A percentile compares a stretch with the other conserved stretches of the same genome.
Evolutionary conservation across 352 stramenopile genomes (phyloP).

Genomic region (Globisporangium perplexum): DNA sequence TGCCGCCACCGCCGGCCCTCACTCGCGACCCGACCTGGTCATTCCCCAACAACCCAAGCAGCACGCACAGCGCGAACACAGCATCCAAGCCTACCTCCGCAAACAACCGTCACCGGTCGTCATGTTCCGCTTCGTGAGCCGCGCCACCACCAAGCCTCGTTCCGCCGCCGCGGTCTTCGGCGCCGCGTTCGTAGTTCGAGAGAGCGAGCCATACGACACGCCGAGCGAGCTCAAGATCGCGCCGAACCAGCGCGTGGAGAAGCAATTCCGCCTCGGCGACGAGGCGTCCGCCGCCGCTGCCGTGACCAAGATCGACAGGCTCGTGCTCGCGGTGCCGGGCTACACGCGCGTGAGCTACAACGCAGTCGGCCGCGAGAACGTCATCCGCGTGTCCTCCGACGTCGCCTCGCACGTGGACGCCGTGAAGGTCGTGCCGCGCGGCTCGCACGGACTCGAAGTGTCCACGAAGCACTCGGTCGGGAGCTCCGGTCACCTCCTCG

Average conservation of each 20-base stretch:
- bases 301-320: conserved; percentile 10
- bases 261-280: conserved; percentile 12
- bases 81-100: neutral
- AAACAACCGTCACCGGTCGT: neutral
- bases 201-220: conserved; percentile 11
- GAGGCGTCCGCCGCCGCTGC: neutral
- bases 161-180: conserved; percentile 4
- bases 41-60: too few species aligned
- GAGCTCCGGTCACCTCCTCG: conserved; percentile 17
- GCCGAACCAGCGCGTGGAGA: conserved; percentile 13
- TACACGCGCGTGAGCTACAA: conserved; percentile 24
- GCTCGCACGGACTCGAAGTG: conserved; percentile 15
- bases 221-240: conserved; percentile 12
- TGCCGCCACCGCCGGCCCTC: too few species aligned
- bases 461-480: neutral
- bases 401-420: conserved; percentile 8
- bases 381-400: conserved; percentile 20
- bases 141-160: neutral
- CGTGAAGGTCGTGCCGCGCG: conserved; percentile 10
- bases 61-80: too few species aligned
- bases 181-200: conserved; percentile 4
- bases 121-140: conserved; percentile 5
- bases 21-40: too few species aligned
- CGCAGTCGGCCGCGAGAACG: conserved; percentile 8
- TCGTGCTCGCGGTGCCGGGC: conserved; percentile 17